Conservation (phyloP, 2,329 filamentous ascomycete genomes). For the Exutisphaerella laricina region DNA sequence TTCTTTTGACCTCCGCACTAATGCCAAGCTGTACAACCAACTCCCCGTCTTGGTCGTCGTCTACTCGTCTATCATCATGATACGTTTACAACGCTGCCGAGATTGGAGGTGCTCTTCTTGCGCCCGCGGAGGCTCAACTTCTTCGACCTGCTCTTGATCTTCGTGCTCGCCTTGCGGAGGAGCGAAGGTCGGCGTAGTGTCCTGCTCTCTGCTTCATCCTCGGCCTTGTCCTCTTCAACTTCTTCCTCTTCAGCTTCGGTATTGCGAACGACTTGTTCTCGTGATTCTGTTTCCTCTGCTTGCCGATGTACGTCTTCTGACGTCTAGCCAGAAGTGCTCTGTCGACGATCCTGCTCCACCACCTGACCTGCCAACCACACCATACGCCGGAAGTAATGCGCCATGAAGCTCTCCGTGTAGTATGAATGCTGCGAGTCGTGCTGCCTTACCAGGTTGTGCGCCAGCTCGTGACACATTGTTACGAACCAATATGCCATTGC, state of each 20-base stretch:
- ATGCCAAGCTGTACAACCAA: no score
- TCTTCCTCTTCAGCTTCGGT: not conserved
- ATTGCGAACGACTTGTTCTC: no score
- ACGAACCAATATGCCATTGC: constrained; percentile 88
- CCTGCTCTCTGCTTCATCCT: not conserved
- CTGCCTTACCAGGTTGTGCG: constrained; percentile 78
- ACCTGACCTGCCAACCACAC: constrained; percentile 36
- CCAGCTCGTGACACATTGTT: constrained; percentile 90
- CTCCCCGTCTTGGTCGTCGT: no score
- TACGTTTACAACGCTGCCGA: no score
- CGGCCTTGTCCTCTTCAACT: not conserved
- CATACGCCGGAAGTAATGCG: constrained; percentile 70
- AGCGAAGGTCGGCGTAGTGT: not conserved
- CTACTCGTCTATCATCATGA: no score
- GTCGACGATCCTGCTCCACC: constrained; percentile 10
- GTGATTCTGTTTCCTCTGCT: not conserved
- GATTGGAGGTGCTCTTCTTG: not conserved
- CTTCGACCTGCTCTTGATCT: constrained; percentile 10
- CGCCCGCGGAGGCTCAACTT: constrained; percentile 5
- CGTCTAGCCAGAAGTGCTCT: not conserved
- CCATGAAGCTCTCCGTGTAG: constrained; percentile 77
- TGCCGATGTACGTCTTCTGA: not conserved
- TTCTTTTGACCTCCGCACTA: no score
- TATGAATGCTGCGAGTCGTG: constrained; percentile 78
- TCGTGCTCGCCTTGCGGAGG: not conserved